Evolutionary conservation across 176 grass and related monocot species (phyloP), one percentile per base, ranked within the genome.

Genomic region (Rhynchospora breviuscula): DNA sequence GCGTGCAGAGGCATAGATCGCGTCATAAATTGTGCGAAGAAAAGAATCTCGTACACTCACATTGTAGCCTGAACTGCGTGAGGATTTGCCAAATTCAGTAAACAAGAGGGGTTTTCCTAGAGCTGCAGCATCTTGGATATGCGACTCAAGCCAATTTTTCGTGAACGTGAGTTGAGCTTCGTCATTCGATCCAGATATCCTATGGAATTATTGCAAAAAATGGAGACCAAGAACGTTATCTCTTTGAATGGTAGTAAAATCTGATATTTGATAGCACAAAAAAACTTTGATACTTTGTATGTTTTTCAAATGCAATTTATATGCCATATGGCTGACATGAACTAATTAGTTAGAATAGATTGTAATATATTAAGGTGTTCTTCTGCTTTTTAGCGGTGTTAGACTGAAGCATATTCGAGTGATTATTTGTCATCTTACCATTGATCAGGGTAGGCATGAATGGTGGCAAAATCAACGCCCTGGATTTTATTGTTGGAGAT

Each of bases 371-470:
- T 40, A 40, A 40, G 1, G 35, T 5, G 35, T 40, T 40, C 4
- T 64, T 64, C 19, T 64, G 61, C 7, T 64, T 64, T 64, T 21
- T 25, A 40, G 35, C 35, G 35, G 35, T 40, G 35, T 40, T 40
- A 40, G 35, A 5, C 35, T 40, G 35, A 40, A 40, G 35, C 35
- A 40, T 40, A 40, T 3, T n/a, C 1, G 13, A 10, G 25, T 25
- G 75, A 25, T 29, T 17, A 49, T 17, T 40, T 8, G 25, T 54
- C 45, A 46, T 0, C 1, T 85, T 90, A 97, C 91, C 91, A 97
- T 63, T 90, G 86, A 76, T 97, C 88, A 22, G 94, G 88, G 82
- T 97, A 97, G n/a, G 88, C 78, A 33, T 94, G 94, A 67, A 97
- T 90, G 0, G 91, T 89, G 63, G 94, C 92, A 53, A 97, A 97